These are phyloP conservation scores for Drechslera avenae DNA, from an alignment of 2,329 filamentous ascomycete genomes.

Conservation along the genomic window DNA sequence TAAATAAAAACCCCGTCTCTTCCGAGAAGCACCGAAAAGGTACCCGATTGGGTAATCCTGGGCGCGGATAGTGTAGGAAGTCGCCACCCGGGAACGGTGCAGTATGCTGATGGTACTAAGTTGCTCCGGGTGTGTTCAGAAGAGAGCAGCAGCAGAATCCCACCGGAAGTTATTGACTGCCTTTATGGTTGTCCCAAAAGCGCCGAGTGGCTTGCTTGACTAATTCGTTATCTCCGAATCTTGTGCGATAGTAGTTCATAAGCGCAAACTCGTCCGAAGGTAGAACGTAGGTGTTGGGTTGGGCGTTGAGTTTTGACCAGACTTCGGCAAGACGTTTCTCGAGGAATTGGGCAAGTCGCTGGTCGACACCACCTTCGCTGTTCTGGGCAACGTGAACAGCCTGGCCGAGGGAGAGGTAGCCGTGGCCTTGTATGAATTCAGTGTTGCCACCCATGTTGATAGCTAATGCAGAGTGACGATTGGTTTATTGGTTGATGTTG, in stretches of 20 bases:
- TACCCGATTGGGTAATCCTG: background rate
- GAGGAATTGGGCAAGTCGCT: conserved; percentile 67
- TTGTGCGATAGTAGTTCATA: conserved; percentile 81
- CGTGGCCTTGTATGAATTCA: conserved; percentile 48
- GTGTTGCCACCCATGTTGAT: conserved; percentile 50
- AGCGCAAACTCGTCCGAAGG: conserved; percentile 78
- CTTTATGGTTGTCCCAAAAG: conserved; percentile 60
- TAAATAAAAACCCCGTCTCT: background rate
- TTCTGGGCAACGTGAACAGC: conserved; percentile 79
- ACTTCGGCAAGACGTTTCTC: conserved; percentile 63
- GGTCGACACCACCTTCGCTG: conserved; percentile 69
- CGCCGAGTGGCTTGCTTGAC: conserved; percentile 60
- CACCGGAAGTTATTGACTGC: conserved; percentile 20
- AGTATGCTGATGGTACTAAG: background rate
- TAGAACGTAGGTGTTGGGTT: conserved; percentile 74
- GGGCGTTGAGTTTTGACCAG: conserved; percentile 69
- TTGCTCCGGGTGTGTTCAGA: background rate
- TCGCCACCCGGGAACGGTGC: background rate
- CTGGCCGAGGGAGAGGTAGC: conserved; percentile 61
- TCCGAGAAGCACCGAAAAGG: background rate
- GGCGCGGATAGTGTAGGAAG: background rate
- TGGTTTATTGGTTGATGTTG: conserved; percentile 24
- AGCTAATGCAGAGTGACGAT: conserved; percentile 24
- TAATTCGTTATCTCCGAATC: conserved; percentile 61
- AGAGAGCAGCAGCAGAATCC: background rate